Evolutionary conservation across 2,329 filamentous ascomycete species (phyloP), one percentile per base, ranked within the genome.

Genomic region (Phialocephala subalpina): DNA sequence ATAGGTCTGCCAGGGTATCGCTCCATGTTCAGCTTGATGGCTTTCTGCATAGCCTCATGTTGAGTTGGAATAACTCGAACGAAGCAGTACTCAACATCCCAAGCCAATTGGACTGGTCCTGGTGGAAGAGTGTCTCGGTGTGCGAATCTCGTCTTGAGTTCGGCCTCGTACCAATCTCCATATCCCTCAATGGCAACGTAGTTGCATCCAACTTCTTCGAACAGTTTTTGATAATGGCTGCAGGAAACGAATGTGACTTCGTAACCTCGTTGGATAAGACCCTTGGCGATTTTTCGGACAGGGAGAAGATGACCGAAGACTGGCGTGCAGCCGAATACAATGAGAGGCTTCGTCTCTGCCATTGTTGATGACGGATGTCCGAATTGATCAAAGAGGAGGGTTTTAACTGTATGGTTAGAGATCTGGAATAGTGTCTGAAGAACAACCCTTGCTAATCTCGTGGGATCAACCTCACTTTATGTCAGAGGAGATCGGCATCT

Each of bases 161-260:
- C 74, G 20, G 22, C 64, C 25, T 70, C 70, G 9, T 74, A 73
- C 6, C 69, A 69, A 38, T 78, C 74, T 25, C 72, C 68, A 5
- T 66, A 63, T 16, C 70, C 69, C 52, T 67, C 57, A 14, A 78
- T 69, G 0, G 77, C 69, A 25, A 81, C 70, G 65, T 79, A 82
- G 1, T 73, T 75, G 11, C 79, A 79, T 0, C 82, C 82, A 2
- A 77, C 76, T 1, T 72, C 72, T 59, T 77, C 76, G 58, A 82
- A 73, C 9, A 73, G 64, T 2, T 73, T 66, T 55, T 79, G 72
- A 69, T 79, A 82, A 8, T 76, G 68, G 0, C 73, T 70, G 1
- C 79, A 79, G 6, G 76, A 76, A 20, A 84, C 77, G 68, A 83
- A 80, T 1, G 78, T 81, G 2, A 82, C 73, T 9, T 78, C 73